phyloP scores from a whole-genome alignment of 257 asterid species.

The Solanum peruvianum region DNA sequence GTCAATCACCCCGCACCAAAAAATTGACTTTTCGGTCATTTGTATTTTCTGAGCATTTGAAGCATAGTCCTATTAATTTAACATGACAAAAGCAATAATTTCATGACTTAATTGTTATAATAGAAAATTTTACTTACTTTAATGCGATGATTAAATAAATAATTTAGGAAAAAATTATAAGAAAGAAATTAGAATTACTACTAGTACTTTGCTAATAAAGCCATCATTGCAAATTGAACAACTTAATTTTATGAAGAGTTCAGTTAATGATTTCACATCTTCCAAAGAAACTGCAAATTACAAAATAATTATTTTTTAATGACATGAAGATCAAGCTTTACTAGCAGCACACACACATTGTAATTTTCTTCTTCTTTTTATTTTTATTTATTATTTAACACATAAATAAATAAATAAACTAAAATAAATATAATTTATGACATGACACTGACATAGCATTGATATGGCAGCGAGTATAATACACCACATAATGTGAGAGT shows the following conservation, averaged over 20 bases:
- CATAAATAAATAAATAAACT: no score
- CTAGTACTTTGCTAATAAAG: slow-evolving; percentile 33
- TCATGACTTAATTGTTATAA: neutral
- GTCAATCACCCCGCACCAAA: neutral
- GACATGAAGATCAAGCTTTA: no score
- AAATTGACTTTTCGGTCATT: neutral
- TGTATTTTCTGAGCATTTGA: neutral
- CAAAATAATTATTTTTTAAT: neutral
- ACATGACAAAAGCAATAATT: neutral
- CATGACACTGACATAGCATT: fast-evolving
- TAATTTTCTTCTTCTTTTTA: no score
- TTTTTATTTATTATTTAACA: no score
- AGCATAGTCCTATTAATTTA: neutral
- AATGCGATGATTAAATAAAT: no score
- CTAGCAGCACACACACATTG: no score
- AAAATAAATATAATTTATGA: no score
- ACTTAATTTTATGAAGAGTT: slow-evolving; percentile 39
- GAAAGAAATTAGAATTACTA: neutral
- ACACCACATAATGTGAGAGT: no score
- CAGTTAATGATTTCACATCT: slow-evolving; percentile 31
- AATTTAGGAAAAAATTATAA: neutral
- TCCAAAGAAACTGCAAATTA: slow-evolving; percentile 29
- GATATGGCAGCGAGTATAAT: no score
- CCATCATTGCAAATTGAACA: slow-evolving; percentile 39
- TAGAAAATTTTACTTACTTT: no score